Base-by-base conservation (phyloP, 257 asterid species). In the Solanum rostratum region DNA sequence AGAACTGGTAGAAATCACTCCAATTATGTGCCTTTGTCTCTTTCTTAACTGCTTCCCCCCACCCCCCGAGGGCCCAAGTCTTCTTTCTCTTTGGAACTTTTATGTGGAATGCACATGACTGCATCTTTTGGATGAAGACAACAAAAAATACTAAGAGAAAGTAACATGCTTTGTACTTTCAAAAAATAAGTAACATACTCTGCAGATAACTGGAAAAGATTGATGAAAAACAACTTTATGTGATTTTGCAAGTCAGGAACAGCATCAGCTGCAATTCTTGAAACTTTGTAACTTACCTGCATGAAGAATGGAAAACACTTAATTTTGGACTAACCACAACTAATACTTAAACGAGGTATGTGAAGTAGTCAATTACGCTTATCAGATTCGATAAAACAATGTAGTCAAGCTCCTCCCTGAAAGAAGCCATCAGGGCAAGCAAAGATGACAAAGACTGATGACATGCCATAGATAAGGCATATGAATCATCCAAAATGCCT, bases 401-500 rank as follows among this genome's bases (percentile, higher is more conserved):
- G 91, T 96, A 94, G 80, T 94, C 94, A 55, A 59, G 90, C 90
- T 96, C 99, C 87, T 96, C 96, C 86, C 92, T 92, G 87, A 86
- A 96, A 88, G 99, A 95, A 84, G 93, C 83, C 97, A 96, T 93
- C 94, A 96, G 88, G 60, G 94, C 87, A 86, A 96, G 97, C 87
- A 96, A 91, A 82, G 98, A 96, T 78, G 93, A 86, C 89, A 92
- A 79, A 78, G 98, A 87, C 87, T 92, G 95, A 85, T 93, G 95
- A 86, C 99, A 91, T 85, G 97, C 97, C 94, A 91, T 89, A 41
- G 97, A 93, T 90, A 96, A 88, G 29, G 98, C 95, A 84, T 84
- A 93, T 55, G 94, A 93, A 86, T 96, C 98, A 12, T 94, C 99
- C 93, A 93, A 86, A 86, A 94, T 92, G 87, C 99, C 99, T 96